Conservation (phyloP, 1,284 basidiomycete species). For the Cutaneotrichosporon cavernicola region DNA sequence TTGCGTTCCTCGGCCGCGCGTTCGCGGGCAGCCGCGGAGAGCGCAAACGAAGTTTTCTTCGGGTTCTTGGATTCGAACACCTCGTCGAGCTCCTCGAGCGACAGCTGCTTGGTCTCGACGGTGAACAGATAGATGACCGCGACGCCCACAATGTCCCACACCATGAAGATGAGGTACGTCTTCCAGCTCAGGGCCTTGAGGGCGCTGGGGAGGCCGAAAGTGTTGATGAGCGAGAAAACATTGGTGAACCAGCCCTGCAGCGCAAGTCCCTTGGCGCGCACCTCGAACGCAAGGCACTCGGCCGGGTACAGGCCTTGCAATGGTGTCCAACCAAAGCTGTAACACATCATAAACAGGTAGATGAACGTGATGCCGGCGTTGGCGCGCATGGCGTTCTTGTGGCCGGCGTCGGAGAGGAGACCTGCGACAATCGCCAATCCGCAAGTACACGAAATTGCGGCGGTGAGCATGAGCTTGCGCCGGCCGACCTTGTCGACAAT, state of each 20-base stretch:
- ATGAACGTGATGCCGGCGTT: constrained; percentile 41
- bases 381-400: constrained; percentile 27
- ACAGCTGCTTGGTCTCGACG: constrained; percentile 57
- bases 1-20: constrained; percentile 17
- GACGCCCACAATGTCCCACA: constrained; percentile 61
- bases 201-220: constrained; percentile 40
- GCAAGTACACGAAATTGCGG: constrained; percentile 23
- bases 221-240: constrained; percentile 36
- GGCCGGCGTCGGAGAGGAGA: constrained; percentile 30
- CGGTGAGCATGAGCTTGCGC: constrained; percentile 35
- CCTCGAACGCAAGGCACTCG: constrained; percentile 59
- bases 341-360: constrained; percentile 30
- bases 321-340: constrained; percentile 60
- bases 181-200: constrained; percentile 35
- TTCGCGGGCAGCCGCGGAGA: constrained; percentile 21
- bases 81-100: constrained; percentile 60
- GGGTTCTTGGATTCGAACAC: constrained; percentile 58
- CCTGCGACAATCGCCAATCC: constrained; percentile 40
- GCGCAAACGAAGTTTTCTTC: constrained; percentile 52
- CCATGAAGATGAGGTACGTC: constrained; percentile 58
- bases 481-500: constrained; percentile 36
- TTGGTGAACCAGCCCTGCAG: constrained; percentile 30
- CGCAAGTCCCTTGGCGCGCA: constrained; percentile 57
- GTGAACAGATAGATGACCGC: constrained; percentile 61
- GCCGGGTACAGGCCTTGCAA: constrained; percentile 62